Evolutionary conservation across 2,329 filamentous ascomycete species (phyloP).

Genomic region (Ophiostoma perfectum): DNA sequence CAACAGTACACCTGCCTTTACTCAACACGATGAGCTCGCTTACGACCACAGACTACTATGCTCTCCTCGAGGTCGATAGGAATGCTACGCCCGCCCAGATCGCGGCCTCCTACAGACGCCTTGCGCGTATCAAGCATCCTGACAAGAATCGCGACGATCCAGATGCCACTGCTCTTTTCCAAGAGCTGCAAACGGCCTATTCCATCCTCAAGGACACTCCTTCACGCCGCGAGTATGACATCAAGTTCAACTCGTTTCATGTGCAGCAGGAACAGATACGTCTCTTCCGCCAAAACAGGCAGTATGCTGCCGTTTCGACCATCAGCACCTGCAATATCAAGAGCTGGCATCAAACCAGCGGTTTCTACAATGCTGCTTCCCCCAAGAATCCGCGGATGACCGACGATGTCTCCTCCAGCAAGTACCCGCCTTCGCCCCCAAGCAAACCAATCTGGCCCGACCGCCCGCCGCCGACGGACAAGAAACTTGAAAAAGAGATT

Average conservation of each 20-base stretch:
- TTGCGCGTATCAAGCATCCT: constrained; percentile 28
- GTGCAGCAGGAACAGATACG: neutral
- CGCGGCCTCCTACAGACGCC: constrained; percentile 26
- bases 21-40: too few relatives aligned
- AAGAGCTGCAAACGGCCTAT: constrained; percentile 29
- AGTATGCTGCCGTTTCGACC: neutral
- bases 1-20: too few relatives aligned
- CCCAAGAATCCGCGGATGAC: neutral
- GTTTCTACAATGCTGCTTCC: neutral
- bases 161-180: constrained; percentile 29
- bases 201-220: constrained; percentile 25
- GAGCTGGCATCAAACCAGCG: neutral
- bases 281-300: neutral
- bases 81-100: constrained; percentile 24
- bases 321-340: neutral
- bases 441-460: constrained; percentile 12
- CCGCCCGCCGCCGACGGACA: constrained; percentile 2
- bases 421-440: constrained; percentile 16
- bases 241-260: neutral
- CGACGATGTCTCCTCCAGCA: neutral
- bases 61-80: constrained; percentile 25
- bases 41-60: constrained; percentile 27
- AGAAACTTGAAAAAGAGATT: constrained; percentile 22
- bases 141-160: constrained; percentile 29
- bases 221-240: constrained; percentile 23